These are phyloP conservation scores for Tausonia pullulans DNA, from an alignment of 1,284 basidiomycete genomes.

Conservation along the genomic window DNA sequence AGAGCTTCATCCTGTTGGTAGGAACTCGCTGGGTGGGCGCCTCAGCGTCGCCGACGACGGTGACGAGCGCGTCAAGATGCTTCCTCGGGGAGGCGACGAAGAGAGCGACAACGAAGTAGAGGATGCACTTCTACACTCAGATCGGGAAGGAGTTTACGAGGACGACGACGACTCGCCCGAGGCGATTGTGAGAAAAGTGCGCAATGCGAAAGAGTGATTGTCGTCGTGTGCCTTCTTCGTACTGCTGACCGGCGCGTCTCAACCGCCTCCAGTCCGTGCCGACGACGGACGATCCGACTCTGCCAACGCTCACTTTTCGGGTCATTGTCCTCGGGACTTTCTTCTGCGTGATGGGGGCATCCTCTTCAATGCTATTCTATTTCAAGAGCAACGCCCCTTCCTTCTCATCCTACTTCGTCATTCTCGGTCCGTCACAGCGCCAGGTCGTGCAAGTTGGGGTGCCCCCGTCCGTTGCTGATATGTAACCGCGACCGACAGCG, in stretches of 20 bases:
- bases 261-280: conserved; percentile 34
- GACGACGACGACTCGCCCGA: conserved; percentile 13
- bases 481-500: conserved; percentile 14
- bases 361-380: conserved; percentile 32
- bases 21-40: too few species aligned
- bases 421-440: conserved; percentile 31
- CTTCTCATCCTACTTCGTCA: conserved; percentile 45
- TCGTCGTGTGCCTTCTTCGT: not conserved
- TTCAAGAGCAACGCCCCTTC: conserved; percentile 33
- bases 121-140: conserved; percentile 2
- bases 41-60: not conserved
- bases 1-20: too few species aligned
- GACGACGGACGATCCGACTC: conserved; percentile 41
- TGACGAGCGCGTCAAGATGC: not conserved
- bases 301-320: conserved; percentile 42
- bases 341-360: conserved; percentile 43
- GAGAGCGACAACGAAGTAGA: conserved; percentile 2
- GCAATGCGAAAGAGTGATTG: conserved; percentile 13
- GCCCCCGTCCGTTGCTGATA: not conserved
- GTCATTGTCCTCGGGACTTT: conserved; percentile 41
- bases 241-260: not conserved
- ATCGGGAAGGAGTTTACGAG: conserved; percentile 16
- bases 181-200: conserved; percentile 25
- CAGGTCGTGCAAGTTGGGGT: too few species aligned
- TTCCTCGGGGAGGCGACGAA: not conserved